Evolutionary conservation across 305 asterid species (phyloP).

Genomic region (Plantago coronopus): DNA sequence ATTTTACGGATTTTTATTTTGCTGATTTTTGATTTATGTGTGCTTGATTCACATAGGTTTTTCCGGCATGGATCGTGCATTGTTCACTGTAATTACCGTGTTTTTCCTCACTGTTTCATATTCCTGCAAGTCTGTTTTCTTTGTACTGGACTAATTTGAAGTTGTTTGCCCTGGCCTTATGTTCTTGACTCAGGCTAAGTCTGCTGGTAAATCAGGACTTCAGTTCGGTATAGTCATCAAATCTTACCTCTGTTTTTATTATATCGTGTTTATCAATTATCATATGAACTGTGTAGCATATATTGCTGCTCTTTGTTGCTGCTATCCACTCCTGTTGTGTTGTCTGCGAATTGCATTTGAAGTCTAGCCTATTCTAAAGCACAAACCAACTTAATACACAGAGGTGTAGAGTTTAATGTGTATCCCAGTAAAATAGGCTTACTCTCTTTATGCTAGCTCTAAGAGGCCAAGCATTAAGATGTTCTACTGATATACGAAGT

Average conservation of each 20-base stretch:
- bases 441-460: no score
- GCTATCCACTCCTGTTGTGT: not conserved
- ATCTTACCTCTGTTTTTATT: not conserved
- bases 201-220: slow-evolving; percentile 50
- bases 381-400: not conserved
- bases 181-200: slow-evolving; percentile 48
- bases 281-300: not conserved
- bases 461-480: no score
- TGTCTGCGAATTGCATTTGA: not conserved
- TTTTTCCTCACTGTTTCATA: slow-evolving; percentile 4
- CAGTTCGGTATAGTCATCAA: slow-evolving; percentile 53
- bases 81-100: slow-evolving; percentile 41
- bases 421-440: not conserved
- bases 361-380: not conserved
- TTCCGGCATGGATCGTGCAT: slow-evolving; percentile 47
- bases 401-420: not conserved
- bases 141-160: not conserved
- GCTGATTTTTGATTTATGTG: slow-evolving; percentile 16
- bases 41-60: slow-evolving; percentile 41
- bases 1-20: not conserved
- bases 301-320: not conserved
- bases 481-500: no score
- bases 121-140: not conserved
- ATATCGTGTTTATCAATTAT: no score
- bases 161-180: slow-evolving; percentile 4